phyloP scores from a whole-genome alignment of 2,329 filamentous ascomycete genomes.

The Cladosporium halotolerans region DNA sequence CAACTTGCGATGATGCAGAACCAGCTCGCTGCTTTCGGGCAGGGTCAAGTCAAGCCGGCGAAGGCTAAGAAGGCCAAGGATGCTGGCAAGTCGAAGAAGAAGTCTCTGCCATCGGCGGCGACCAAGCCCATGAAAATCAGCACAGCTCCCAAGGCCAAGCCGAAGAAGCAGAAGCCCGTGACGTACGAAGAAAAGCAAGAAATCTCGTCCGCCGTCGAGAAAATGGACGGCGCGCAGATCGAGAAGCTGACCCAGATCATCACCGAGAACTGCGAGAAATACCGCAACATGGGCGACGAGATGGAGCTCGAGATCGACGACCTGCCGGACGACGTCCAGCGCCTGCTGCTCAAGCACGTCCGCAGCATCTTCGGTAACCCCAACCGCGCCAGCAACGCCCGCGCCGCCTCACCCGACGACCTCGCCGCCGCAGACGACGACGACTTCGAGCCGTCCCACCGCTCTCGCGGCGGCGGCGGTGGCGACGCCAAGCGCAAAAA shows the following conservation, averaged over 20 bases:
- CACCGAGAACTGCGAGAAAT: conserved; percentile 69
- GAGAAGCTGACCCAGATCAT: conserved; percentile 82
- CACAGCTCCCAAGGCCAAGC: conserved; percentile 35
- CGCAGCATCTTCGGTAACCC: conserved; percentile 36
- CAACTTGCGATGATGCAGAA: conserved; percentile 51
- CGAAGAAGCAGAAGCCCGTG: conserved; percentile 60
- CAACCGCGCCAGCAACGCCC: conserved; percentile 18
- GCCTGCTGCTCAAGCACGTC: conserved; percentile 52
- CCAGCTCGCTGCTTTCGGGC: conserved; percentile 27
- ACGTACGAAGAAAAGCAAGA: conserved; percentile 80
- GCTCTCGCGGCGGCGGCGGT: conserved; percentile 20
- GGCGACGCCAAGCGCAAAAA: conserved; percentile 54
- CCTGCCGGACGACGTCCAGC: conserved; percentile 48
- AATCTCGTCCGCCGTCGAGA: conserved; percentile 55
- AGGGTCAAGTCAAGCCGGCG: conserved; percentile 36
- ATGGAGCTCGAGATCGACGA: conserved; percentile 61
- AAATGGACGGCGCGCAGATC: conserved; percentile 71
- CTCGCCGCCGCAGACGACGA: conserved; percentile 40
- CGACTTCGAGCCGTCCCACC: conserved; percentile 39
- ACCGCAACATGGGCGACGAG: conserved; percentile 54
- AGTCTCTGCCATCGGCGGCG: conserved; percentile 14
- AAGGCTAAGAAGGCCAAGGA: conserved; percentile 32
- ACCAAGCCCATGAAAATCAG: conserved; percentile 14
- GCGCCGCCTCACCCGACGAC: conserved; percentile 26
- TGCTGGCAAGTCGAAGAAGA: conserved; percentile 14